Percentiles rank a stretch among this genome's conserved stretches.
Conservation (phyloP, 2,329 filamentous ascomycete species). For the Xylaria sp. region DNA sequence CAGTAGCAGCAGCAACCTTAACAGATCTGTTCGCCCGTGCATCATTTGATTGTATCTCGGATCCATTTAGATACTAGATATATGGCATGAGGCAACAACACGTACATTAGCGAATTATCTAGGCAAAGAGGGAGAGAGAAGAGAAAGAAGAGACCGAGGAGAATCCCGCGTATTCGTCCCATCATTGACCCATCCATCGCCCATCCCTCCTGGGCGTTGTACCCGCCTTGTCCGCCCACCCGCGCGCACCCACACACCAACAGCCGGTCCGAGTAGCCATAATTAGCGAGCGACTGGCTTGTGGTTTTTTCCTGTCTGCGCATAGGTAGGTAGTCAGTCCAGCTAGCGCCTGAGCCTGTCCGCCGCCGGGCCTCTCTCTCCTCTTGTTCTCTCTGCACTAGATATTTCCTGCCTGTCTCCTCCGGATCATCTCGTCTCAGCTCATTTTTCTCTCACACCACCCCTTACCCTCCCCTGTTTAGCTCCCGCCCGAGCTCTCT, state of each 20-base stretch:
- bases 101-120: not conserved
- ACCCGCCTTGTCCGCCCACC: constrained; percentile 41
- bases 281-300: constrained; percentile 37
- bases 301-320: constrained; percentile 12
- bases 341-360: constrained; percentile 30
- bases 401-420: not conserved
- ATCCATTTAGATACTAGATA: not conserved
- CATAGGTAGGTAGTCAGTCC: not conserved
- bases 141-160: not conserved
- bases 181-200: constrained; percentile 18
- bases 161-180: constrained; percentile 16
- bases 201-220: constrained; percentile 25
- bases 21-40: not conserved
- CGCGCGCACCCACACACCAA: constrained; percentile 37
- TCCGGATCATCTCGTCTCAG: constrained; percentile 32
- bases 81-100: not conserved
- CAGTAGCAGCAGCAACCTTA: not conserved
- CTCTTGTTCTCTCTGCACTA: not conserved
- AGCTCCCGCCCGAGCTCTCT: constrained; percentile 1
- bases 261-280: constrained; percentile 43
- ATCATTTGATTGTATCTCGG: not conserved
- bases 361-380: constrained; percentile 24
- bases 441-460: constrained; percentile 18
- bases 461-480: constrained; percentile 21
- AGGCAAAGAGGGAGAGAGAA: not conserved